Evolutionary conservation across 164 flowering plant genomes (phyloP).

Genomic region (Chimonanthus praecox): DNA sequence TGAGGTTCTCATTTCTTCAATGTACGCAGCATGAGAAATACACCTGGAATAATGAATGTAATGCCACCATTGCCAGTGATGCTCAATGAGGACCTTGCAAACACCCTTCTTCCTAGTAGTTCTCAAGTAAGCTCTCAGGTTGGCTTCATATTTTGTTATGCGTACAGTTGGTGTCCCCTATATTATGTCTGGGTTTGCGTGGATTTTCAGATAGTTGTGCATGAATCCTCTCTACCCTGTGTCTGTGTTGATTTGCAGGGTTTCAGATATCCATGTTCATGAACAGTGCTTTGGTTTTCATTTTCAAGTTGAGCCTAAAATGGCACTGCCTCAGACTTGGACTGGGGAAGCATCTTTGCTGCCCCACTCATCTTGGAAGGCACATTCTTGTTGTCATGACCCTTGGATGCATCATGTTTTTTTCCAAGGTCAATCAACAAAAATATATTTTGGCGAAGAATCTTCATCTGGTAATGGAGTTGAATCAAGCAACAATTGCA

Average conservation of each 20-base stretch:
- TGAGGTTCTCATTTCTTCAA: conserved; percentile 4
- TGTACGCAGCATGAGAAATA: conserved; percentile 63
- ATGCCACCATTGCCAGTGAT: conserved; percentile 81
- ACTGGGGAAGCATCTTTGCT: background rate
- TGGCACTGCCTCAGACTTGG: background rate
- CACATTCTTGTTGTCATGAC: background rate
- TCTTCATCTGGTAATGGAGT: background rate
- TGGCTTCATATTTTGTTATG: background rate
- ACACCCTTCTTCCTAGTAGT: conserved; percentile 41
- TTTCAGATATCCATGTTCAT: too few species aligned
- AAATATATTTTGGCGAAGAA: background rate
- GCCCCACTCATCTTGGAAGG: background rate
- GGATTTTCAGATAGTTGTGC: too few species aligned
- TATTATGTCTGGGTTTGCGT: too few species aligned
- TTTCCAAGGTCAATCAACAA: background rate
- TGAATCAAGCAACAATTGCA: background rate
- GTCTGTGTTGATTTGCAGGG: background rate
- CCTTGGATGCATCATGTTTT: conserved; percentile 1
- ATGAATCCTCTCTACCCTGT: too few species aligned
- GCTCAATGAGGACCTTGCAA: conserved; percentile 70
- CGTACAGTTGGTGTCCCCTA: too few species aligned
- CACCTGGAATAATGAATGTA: conserved; percentile 82
- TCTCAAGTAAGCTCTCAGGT: conserved; percentile 43
- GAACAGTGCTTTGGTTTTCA: too few species aligned
- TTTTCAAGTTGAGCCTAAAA: too few species aligned